These are phyloP conservation scores for Cryptosporidium parvum DNA, from an alignment of 169 alveolate genomes.

Conservation along the genomic window DNA sequence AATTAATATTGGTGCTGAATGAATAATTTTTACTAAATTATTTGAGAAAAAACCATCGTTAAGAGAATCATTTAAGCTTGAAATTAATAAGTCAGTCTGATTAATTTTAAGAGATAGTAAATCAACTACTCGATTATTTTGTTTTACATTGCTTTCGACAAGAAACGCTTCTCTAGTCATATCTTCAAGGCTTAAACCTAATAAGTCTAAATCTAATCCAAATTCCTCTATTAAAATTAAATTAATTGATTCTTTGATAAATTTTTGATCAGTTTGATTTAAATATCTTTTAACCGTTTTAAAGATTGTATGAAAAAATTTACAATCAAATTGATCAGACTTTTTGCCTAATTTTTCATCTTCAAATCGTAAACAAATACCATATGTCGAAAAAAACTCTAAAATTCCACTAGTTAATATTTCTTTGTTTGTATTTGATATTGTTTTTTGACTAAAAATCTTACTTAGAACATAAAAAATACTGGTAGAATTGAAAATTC, in stretches of 20 bases:
- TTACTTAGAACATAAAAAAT: neutral
- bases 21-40: constrained; percentile 18
- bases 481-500: neutral
- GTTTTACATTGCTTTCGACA: no score
- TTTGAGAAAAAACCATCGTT: neutral
- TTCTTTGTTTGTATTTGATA: constrained; percentile 9
- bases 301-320: neutral
- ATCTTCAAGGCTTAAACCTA: constrained; percentile 9
- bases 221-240: constrained; percentile 34
- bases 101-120: constrained; percentile 7
- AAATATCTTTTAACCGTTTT: constrained; percentile 8
- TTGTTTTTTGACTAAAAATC: neutral
- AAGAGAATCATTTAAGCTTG: neutral
- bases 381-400: neutral
- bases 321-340: neutral
- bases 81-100: neutral
- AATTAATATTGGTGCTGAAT: constrained; percentile 33
- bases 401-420: constrained; percentile 11
- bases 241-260: neutral
- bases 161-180: neutral
- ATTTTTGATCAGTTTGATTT: neutral
- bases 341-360: neutral
- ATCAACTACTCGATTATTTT: constrained; percentile 1
- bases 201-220: constrained; percentile 14
- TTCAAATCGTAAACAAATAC: neutral